Conservation (phyloP, 2,329 filamentous ascomycete species). For the Tolypocladium tundrense region DNA sequence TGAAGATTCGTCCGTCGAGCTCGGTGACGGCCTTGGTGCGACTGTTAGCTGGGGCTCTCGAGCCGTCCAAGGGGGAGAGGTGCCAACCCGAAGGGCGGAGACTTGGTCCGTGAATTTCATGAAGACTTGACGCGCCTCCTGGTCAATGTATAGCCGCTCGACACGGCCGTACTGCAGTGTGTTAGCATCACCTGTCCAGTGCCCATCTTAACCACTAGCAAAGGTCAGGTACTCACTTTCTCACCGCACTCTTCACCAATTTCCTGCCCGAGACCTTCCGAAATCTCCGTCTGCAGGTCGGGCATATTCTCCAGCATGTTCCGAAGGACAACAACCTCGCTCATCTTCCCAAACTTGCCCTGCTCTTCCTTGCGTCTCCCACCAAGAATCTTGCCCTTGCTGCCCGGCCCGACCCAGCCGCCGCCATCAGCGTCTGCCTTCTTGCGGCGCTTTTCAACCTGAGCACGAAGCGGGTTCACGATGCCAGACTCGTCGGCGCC, state of each 20-base stretch:
- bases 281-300: constrained; percentile 67
- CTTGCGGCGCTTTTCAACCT: constrained; percentile 80
- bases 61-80: neutral
- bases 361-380: constrained; percentile 46
- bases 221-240: constrained; percentile 38
- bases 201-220: too few relatives aligned
- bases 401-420: constrained; percentile 60
- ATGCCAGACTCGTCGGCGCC: constrained; percentile 78
- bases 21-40: constrained; percentile 71
- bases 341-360: constrained; percentile 60
- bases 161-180: constrained; percentile 63
- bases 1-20: constrained; percentile 78
- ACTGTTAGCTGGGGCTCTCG: neutral
- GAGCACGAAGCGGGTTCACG: constrained; percentile 68
- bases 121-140: constrained; percentile 61
- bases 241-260: constrained; percentile 89
- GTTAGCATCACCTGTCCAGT: neutral
- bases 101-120: constrained; percentile 85
- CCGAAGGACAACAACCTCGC: constrained; percentile 68
- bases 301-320: constrained; percentile 80
- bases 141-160: constrained; percentile 67
- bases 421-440: constrained; percentile 69
- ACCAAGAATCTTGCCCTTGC: constrained; percentile 71
- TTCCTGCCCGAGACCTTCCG: constrained; percentile 71
- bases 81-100: constrained; percentile 69